Evolutionary conservation across 495 filamentous ascomycete species (phyloP).

Genomic region (Penicillium paxilli): DNA sequence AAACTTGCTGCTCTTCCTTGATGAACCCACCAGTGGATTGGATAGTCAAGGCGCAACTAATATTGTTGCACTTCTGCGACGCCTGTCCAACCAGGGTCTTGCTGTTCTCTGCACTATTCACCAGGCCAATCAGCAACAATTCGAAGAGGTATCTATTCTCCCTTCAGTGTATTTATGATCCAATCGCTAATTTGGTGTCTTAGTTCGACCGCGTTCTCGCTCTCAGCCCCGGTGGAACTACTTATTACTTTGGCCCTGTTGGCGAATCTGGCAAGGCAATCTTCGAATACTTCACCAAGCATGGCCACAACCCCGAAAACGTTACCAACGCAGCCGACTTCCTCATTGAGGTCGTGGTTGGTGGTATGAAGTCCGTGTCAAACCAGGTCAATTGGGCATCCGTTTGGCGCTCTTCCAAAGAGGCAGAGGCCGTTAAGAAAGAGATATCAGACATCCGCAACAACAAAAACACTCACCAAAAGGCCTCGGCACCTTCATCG

Average conservation of each 20-base stretch:
- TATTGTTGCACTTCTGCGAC: slow-evolving; percentile 69
- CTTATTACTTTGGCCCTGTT: slow-evolving; percentile 70
- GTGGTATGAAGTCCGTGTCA: slow-evolving; percentile 64
- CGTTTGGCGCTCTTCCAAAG: slow-evolving; percentile 73
- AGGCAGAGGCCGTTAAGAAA: slow-evolving; percentile 64
- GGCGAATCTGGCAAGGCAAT: slow-evolving; percentile 51
- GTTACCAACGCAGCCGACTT: slow-evolving; percentile 78
- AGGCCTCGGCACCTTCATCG: slow-evolving; percentile 56
- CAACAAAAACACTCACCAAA: slow-evolving; percentile 53
- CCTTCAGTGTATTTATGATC: slow-evolving; percentile 47
- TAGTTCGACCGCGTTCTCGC: slow-evolving; percentile 71
- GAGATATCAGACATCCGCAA: slow-evolving; percentile 58
- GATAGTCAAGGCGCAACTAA: slow-evolving; percentile 75
- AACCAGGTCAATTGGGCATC: slow-evolving; percentile 71
- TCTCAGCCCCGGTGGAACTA: slow-evolving; percentile 62
- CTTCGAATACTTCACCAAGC: slow-evolving; percentile 53
- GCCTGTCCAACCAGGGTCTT: slow-evolving; percentile 64
- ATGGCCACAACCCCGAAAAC: slow-evolving; percentile 36
- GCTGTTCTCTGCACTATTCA: slow-evolving; percentile 70
- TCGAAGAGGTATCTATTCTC: slow-evolving; percentile 57
- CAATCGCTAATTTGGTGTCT: slow-evolving; percentile 54
- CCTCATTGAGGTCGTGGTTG: slow-evolving; percentile 86
- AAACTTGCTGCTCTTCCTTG: slow-evolving; percentile 67
- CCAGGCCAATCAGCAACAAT: slow-evolving; percentile 74
- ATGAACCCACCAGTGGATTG: slow-evolving; percentile 72